Evolutionary conservation across 148 eudicot genomes (phyloP).

Genomic region (Fagopyrum homotropicum): DNA sequence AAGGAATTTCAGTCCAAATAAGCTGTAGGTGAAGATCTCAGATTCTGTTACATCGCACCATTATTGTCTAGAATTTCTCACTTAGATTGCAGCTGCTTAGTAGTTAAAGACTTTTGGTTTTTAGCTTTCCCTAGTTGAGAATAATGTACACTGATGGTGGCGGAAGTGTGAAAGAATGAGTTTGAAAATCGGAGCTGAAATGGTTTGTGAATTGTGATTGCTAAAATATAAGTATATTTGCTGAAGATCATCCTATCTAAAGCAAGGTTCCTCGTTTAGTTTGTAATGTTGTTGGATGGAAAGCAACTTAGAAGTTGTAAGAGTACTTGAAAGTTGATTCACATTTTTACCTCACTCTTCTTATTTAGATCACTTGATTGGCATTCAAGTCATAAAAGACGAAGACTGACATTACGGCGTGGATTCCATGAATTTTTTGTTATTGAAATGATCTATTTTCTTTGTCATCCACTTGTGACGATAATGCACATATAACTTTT

Average conservation of each 20-base stretch:
- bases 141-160: background rate
- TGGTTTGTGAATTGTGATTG: background rate
- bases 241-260: background rate
- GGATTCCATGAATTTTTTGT: background rate
- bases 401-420: background rate
- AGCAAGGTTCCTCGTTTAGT: background rate
- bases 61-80: background rate
- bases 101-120: background rate
- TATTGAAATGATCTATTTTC: background rate
- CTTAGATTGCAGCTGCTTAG: background rate
- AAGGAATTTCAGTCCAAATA: background rate
- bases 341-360: background rate
- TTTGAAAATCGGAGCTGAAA: background rate
- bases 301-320: background rate
- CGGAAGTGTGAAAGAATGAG: background rate
- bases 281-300: background rate
- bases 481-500: background rate
- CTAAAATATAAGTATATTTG: background rate
- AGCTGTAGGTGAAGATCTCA: slow-evolving; percentile 1
- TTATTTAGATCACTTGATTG: background rate
- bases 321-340: background rate
- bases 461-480: background rate
- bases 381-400: background rate
- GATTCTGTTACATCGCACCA: background rate
- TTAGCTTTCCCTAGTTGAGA: background rate